phyloP scores from a whole-genome alignment of 257 asterid species.

The Primulina tabacum region DNA sequence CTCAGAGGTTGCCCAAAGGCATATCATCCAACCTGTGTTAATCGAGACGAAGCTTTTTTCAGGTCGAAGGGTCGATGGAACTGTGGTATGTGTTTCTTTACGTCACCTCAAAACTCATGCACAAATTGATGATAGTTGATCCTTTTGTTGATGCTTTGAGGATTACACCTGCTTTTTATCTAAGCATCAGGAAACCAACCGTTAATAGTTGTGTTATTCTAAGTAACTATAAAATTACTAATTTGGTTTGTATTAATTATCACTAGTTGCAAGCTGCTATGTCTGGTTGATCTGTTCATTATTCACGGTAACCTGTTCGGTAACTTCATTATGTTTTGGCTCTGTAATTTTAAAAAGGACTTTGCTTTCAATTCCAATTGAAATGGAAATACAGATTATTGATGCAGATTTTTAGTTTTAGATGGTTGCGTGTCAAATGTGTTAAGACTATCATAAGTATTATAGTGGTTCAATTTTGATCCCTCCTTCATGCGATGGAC shows the following conservation, averaged over 20 bases:
- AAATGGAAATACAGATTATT: neutral
- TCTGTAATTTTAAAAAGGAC: neutral
- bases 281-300: neutral
- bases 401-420: neutral
- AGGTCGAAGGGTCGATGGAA: conserved; percentile 92
- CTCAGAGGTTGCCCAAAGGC: conserved; percentile 96
- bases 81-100: conserved; percentile 57
- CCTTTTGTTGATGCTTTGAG: neutral
- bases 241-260: neutral
- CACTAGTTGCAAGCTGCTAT: neutral
- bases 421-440: neutral
- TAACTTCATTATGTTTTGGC: neutral
- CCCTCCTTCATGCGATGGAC: neutral
- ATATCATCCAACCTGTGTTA: conserved; percentile 89
- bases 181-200: conserved; percentile 14
- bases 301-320: neutral
- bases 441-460: neutral
- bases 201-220: neutral
- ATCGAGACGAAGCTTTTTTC: conserved; percentile 90
- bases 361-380: conserved; percentile 6
- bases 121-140: neutral
- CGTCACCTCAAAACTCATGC: neutral
- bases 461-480: neutral
- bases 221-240: neutral
- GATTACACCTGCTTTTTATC: neutral